Evolutionary conservation across 495 filamentous ascomycete genomes (phyloP), one percentile per base, ranked within the genome.

Genomic region (Pseudomonodictys pantanalensis): DNA sequence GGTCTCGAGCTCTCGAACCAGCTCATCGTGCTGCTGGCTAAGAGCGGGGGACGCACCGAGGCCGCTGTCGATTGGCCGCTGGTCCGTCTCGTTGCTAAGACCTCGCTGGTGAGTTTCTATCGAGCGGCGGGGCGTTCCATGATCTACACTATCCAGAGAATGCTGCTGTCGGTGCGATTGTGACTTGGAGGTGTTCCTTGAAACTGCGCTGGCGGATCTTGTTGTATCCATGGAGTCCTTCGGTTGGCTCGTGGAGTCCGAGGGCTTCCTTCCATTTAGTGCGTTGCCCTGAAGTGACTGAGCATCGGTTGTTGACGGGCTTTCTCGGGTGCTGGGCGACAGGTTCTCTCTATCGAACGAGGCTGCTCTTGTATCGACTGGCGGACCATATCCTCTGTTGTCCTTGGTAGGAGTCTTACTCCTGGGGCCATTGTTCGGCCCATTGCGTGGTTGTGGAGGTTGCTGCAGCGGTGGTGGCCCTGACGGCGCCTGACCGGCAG

Each of bases 381-480:
- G 70, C 12, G 79, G 79, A 24, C 77, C 79, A 68, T 72, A 60
- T 70, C 77, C 60, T 69, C 76, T 60, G 10, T 69, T 63, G 15
- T 29, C 39, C 35, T 63, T 61, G 24, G 83, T 82, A 0, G 84
- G 83, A 0, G 83, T 85, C 63, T 82, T 85, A 67, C 79, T 85
- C 62, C 82, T 57, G 26, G 51, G 33, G 9, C 28, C 60, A 18
- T 54, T 25, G 9, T 15, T 28, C 6, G 58, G 35, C 2, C 64
- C 64, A 26, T 82, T 84, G 17, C 76, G 63, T 47, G 91, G 91
- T 24, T 86, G 85, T 0, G 92, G 91, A 17, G 91, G 84, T 73
- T 95, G 90, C 32, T 90, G 89, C 33, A 86, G 86, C 20, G 92
- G 92, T 35, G 92, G 90, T 42, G 92, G 92, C 12, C 92, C 92